phyloP scores from a whole-genome alignment of 108 stramenopile species.

The Nitzschia sp. region DNA sequence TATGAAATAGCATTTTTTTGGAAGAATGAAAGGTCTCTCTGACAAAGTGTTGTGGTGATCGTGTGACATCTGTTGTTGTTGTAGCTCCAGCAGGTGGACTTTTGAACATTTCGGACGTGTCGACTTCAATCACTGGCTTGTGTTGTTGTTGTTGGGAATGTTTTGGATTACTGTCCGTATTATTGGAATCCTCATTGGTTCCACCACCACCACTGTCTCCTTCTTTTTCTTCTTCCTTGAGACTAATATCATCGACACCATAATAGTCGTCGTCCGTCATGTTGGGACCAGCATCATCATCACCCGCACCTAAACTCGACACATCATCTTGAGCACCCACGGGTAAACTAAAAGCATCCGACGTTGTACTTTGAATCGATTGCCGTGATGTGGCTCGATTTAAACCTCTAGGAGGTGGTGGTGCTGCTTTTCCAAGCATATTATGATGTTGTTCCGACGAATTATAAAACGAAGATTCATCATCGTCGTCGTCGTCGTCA shows the following conservation, averaged over 20 bases:
- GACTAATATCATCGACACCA: background rate
- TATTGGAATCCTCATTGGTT: background rate
- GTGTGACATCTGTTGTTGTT: too few species aligned
- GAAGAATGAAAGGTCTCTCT: background rate
- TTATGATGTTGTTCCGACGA: background rate
- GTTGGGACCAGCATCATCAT: too few species aligned
- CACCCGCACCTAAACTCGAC: conserved; percentile 5
- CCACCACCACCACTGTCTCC: background rate
- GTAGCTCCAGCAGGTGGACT: too few species aligned
- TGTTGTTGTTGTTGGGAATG: background rate
- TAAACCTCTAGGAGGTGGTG: background rate
- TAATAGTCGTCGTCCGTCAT: background rate
- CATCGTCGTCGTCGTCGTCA: conserved; percentile 10
- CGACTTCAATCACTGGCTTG: background rate
- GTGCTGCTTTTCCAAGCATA: too few species aligned
- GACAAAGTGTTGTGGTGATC: background rate
- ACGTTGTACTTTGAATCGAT: conserved; percentile 7
- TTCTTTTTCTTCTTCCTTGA: background rate
- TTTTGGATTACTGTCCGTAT: too few species aligned
- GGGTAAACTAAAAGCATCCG: conserved; percentile 14
- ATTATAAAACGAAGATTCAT: background rate
- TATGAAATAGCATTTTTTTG: conserved; percentile 11
- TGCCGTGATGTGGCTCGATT: conserved; percentile 6
- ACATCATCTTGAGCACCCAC: conserved; percentile 17
- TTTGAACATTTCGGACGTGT: too few species aligned